Evolutionary conservation across 139 green algal genomes (phyloP), one percentile per base, ranked within the genome.

Genomic region (Chlorella sp.): DNA sequence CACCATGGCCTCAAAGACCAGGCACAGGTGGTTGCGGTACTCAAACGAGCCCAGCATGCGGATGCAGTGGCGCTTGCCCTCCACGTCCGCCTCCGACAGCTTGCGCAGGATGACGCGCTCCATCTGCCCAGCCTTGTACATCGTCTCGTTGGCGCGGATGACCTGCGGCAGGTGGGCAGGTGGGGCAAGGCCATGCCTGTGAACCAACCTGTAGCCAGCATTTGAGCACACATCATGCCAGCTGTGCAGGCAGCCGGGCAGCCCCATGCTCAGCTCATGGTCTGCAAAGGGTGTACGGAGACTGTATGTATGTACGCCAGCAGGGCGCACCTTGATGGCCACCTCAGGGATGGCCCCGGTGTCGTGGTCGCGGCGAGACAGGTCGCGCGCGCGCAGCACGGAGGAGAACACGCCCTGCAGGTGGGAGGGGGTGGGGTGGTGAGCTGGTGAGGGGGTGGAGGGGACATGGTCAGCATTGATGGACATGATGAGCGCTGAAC

Each of bases 11-110:
- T 98, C 95, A 88, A 98, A 98, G n/a, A 97, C 97, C 65, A 99
- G 89, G 94, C 97, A 99, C 38, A 98, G 90, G 90, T 99, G 97
- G 44, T 92, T 86, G 36, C 97, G 89, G 92, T 98, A 98, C 89
- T 99, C 95, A 85, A 99, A 99, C 73, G 78, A 88, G n/a, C 91
- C 83, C 70, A 98, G 86, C 83, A 99, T 86, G n/a, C 91, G 92
- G 23, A 99, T 93, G 92, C 92, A 96, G 92, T 99, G 95, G 63
- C 95, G 94, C 69, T 91, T 90, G 86, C 95, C 94, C 32, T 98
- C 95, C 0, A 93, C 93, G 89, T 99, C 97, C 0, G 92, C 87
- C 4, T 85, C 89, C 4, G 85, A 82, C 44, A 99, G 93, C 88
- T 95, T 95, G 60, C 86, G 80, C 82, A 99, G 91, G 84, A 99